Conservation (phyloP, 495 filamentous ascomycete species). For the Xylaria nigripes region DNA sequence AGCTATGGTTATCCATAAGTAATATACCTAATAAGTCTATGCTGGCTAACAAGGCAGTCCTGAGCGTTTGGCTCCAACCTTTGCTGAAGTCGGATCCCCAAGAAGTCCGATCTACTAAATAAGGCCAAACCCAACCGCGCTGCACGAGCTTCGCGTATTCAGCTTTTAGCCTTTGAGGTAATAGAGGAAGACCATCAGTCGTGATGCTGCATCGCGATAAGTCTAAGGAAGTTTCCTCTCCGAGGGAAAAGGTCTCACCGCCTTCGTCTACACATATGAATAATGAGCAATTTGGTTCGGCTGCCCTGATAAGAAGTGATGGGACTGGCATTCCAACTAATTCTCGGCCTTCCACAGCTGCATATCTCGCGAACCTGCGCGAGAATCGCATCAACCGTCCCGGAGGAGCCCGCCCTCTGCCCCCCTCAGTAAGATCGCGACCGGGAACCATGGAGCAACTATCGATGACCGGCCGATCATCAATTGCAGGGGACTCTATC, state of each 20-base stretch:
- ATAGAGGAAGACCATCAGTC: background rate
- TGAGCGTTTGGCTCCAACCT: background rate
- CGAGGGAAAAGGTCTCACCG: constrained; percentile 54
- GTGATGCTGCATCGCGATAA: constrained; percentile 19
- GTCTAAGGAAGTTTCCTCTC: constrained; percentile 20
- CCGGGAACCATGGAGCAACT: constrained; percentile 21
- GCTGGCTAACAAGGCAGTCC: background rate
- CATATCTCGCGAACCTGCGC: constrained; percentile 73
- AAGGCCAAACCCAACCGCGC: background rate
- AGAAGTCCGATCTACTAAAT: background rate
- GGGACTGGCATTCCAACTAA: constrained; percentile 24
- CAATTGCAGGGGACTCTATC: constrained; percentile 29
- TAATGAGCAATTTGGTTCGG: constrained; percentile 76
- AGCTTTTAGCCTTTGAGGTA: background rate
- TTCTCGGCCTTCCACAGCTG: constrained; percentile 41
- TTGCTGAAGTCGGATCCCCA: background rate
- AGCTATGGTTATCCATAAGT: background rate
- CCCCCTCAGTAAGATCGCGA: constrained; percentile 36
- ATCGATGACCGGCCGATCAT: constrained; percentile 22
- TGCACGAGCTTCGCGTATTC: background rate
- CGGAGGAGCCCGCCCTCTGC: constrained; percentile 70
- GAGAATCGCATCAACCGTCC: constrained; percentile 69
- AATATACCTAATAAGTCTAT: background rate
- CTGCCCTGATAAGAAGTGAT: constrained; percentile 18
- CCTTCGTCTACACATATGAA: constrained; percentile 78